A percentile compares a stretch with the other conserved stretches of the same genome.
phyloP scores from a whole-genome alignment of 768 basidiomycete genomes.

The Boletus pseudo-olivaceus region DNA sequence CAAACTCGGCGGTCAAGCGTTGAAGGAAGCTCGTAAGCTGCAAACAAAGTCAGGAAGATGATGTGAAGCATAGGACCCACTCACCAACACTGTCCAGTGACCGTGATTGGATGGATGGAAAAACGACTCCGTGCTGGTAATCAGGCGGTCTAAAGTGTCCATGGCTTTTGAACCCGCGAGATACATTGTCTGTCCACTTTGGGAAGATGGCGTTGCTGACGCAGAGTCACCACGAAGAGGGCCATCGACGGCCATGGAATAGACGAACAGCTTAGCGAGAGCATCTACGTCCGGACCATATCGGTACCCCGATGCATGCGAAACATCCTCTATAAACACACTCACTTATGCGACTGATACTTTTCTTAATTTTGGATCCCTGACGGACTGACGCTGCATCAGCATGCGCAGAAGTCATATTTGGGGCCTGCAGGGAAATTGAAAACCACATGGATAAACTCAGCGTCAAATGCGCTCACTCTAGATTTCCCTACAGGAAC shows the following conservation, averaged over 20 bases:
- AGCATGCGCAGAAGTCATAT: constrained; percentile 65
- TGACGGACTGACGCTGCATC: constrained; percentile 57
- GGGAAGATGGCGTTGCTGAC: constrained; percentile 64
- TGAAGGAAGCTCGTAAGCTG: constrained; percentile 83
- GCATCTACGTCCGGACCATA: constrained; percentile 45
- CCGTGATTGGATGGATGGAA: constrained; percentile 96
- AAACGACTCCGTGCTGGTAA: constrained; percentile 90
- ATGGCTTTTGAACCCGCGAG: constrained; percentile 84
- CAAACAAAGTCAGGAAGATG: constrained; percentile 10
- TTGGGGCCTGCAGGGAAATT: constrained; percentile 46
- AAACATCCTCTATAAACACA: background rate
- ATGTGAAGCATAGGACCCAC: background rate
- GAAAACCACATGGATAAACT: background rate
- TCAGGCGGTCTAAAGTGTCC: constrained; percentile 80
- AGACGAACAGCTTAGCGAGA: constrained; percentile 81
- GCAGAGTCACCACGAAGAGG: constrained; percentile 45
- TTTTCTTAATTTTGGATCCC: constrained; percentile 65
- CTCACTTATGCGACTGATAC: constrained; percentile 58
- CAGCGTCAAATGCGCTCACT: constrained; percentile 36
- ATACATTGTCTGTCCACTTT: constrained; percentile 49
- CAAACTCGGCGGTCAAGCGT: constrained; percentile 70
- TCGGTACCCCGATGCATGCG: background rate
- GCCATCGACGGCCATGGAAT: constrained; percentile 85
- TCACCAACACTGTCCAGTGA: constrained; percentile 57
- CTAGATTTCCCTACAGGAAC: constrained; percentile 59